Percentiles rank a stretch among this genome's conserved stretches.
Conservation (phyloP, 169 alveolate species). For the Theileria orientalis region DNA sequence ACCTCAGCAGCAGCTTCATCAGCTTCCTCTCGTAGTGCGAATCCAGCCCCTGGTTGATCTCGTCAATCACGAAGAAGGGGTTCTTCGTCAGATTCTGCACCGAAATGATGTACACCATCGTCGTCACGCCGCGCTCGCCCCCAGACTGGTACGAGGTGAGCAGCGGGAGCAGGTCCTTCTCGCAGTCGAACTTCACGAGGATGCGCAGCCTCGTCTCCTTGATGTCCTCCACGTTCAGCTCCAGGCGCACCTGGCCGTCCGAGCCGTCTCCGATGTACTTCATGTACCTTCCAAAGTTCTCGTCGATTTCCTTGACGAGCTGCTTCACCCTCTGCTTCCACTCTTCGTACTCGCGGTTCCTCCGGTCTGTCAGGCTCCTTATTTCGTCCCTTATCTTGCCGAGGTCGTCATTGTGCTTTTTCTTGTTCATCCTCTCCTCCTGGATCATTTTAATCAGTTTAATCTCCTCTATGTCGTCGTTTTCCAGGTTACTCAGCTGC, state of each 20-base stretch:
- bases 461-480: conserved; percentile 58
- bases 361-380: background rate
- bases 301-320: conserved; percentile 57
- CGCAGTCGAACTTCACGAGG: conserved; percentile 64
- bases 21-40: conserved; percentile 65
- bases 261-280: conserved; percentile 63
- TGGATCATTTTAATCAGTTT: conserved; percentile 61
- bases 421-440: conserved; percentile 35
- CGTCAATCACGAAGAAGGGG: conserved; percentile 74
- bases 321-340: conserved; percentile 62
- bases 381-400: conserved; percentile 36
- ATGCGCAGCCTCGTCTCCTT: conserved; percentile 65
- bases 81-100: conserved; percentile 71
- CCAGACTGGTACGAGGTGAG: conserved; percentile 76
- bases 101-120: conserved; percentile 73
- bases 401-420: conserved; percentile 43
- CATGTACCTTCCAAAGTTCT: conserved; percentile 66
- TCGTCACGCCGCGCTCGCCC: conserved; percentile 76
- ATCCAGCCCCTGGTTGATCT: conserved; percentile 76
- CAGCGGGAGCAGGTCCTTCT: conserved; percentile 65
- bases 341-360: conserved; percentile 11
- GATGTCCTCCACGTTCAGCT: conserved; percentile 57
- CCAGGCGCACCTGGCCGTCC: conserved; percentile 68
- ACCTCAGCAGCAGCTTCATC: conserved; percentile 49
- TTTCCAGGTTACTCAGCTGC: conserved; percentile 57